Percentiles rank a stretch among this genome's conserved stretches.
Conservation (phyloP, 1,284 basidiomycete species). For the Schizopora paradoxa region DNA sequence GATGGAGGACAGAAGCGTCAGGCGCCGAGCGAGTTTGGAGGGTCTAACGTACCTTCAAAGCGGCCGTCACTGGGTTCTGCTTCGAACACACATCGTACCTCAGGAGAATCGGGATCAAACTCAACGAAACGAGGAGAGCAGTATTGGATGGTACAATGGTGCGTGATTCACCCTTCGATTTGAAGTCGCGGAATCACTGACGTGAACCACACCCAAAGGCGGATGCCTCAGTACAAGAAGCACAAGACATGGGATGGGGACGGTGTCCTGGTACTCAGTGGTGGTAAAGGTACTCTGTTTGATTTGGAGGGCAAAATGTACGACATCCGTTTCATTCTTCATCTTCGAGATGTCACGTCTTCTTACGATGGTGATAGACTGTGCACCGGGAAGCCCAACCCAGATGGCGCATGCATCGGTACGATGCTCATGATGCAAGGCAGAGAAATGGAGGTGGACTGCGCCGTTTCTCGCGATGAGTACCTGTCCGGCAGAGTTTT, state of each 20-base stretch:
- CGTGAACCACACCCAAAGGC: constrained; percentile 39
- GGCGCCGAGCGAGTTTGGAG: too few relatives aligned
- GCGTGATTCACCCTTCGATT: too few relatives aligned
- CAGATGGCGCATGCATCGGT: constrained; percentile 39
- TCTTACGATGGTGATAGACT: constrained; percentile 28
- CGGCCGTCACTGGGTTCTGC: background rate
- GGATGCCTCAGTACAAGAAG: constrained; percentile 76
- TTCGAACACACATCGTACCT: too few relatives aligned
- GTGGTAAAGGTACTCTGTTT: constrained; percentile 46
- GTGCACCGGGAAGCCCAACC: constrained; percentile 36
- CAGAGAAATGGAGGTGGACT: constrained; percentile 69
- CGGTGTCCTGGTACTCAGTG: constrained; percentile 55
- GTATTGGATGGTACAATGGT: constrained; percentile 74
- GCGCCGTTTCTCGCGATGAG: constrained; percentile 47
- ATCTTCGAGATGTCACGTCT: constrained; percentile 1
- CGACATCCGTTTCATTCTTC: constrained; percentile 18
- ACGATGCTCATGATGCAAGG: constrained; percentile 54
- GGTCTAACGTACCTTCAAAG: too few relatives aligned
- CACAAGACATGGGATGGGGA: constrained; percentile 93
- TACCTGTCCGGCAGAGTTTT: constrained; percentile 66
- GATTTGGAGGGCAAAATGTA: constrained; percentile 60
- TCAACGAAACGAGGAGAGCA: constrained; percentile 28
- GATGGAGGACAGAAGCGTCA: too few relatives aligned
- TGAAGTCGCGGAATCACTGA: too few relatives aligned
- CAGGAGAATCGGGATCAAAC: constrained; percentile 9